Base-by-base conservation (phyloP, 768 basidiomycete genomes). In the Dentipellis fragilis region DNA sequence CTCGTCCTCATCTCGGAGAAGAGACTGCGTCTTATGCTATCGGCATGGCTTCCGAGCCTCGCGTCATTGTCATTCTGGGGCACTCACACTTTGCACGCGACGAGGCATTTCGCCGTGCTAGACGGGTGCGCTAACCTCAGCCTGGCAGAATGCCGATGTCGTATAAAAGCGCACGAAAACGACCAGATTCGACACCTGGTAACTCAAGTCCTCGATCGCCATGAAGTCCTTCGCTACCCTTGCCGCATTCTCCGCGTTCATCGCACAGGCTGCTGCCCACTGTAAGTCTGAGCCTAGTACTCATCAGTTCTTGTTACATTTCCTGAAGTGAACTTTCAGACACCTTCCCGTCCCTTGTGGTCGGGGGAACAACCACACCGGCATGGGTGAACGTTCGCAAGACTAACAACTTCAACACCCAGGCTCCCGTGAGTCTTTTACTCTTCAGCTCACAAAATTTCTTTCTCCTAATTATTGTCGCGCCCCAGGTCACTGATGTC, bases 351-450 rank as follows among this genome's bases (percentile, higher is more conserved):
- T 69, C 73, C n/a, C 67, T 78, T 22, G 68, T 74, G 37, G 68
- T 72, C n/a, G 69, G 69, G 17, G 76, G 76, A 4, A 61, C 59
- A 14, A 69, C 64, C 10, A 73, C 73, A 6, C 55, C 73, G 7
- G 66, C 65, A 12, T 79, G 75, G 76, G 59, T 63, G 21, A 69
- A 76, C 58, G 71, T 77, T 54, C 70, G 76, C 29, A 54, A 71
- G 61, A 77, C 76, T 14, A 75, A 77, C 67, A 79, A 79, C 65
- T 76, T 62, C 63, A 66, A 77, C 58, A 67, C 63, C 36, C 72
- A 69, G 16, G 64, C 65, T 37, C 75, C 75, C 5, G 73, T 75
- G 7, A 14, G 54, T 39, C 19, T 42, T 53, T 8, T 14, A 11
- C 17, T 6, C 11, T 67, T 9, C 17, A 10, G 47, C 34, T 46